Base-by-base conservation (phyloP, 2,329 filamentous ascomycete genomes). In the Fusarium irregulare region DNA sequence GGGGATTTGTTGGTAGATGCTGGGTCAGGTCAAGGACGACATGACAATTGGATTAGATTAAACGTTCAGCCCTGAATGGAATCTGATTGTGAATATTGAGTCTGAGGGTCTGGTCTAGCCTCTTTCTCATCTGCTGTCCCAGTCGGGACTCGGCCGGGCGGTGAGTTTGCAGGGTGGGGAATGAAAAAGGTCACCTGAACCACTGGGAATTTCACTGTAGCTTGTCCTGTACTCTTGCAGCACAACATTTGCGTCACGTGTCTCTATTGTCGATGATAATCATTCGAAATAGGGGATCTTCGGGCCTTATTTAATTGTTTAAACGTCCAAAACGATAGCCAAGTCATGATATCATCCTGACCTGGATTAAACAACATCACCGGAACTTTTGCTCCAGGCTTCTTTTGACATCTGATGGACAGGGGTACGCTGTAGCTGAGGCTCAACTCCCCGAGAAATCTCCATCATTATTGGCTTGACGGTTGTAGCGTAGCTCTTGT, bases 61-160 rank as follows among this genome's bases (percentile, higher is more conserved):
- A 37, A n/a, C 34, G 34, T n/a, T 37, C 34, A 37, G 25, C 32
- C 28, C 48, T 57, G 54, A 55, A 59, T 25, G 25, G 32, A 62
- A 40, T 37, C 27, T 37, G 41, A 56, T 63, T 48, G 28, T 37
- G 34, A 37, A 37, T 37, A 48, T 34, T 37, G 30, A 47, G 46
- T 21, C 46, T 27, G 37, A 30, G 25, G 44, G 42, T 56, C 56
- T 27, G 32, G 32, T 16, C 45, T 47, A 28, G 45, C 34, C n/a
- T 53, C 9, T 42, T 25, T 23, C 23, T 71, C 34, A 55, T 58
- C 18, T 59, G 59, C 45, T 60, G 53, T 47, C 61, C 69, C 61
- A 70, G 61, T 70, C 47, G 68, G 72, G 70, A 71, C 68, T 73
- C 70, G 72, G 68, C 70, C 67, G 71, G 68, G 73, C 72, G 65